A percentile compares a stretch with the other conserved stretches of the same genome.
phyloP scores from a whole-genome alignment of 768 basidiomycete species.

The Tephrocybe sp. region DNA sequence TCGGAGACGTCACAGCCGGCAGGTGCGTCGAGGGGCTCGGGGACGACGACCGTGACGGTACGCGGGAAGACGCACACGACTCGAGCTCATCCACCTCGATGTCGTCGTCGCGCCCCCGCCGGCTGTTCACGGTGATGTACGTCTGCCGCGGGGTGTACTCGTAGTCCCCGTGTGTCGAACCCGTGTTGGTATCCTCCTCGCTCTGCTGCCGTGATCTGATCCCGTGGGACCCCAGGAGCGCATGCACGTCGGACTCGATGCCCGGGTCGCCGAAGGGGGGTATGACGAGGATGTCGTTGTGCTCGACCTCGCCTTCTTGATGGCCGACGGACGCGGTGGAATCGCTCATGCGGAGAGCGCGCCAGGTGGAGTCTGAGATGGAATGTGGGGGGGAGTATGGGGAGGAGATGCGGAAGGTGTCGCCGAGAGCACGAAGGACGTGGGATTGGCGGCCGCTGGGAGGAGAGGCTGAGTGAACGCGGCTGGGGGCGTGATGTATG shows the following conservation, averaged over 20 bases:
- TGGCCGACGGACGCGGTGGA: constrained; percentile 3
- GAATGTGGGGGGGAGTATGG: constrained; percentile 41
- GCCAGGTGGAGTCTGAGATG: constrained; percentile 47
- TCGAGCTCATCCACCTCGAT: constrained; percentile 55
- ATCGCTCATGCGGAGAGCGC: constrained; percentile 31
- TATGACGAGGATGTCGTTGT: constrained; percentile 54
- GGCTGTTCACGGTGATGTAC: constrained; percentile 2
- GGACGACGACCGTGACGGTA: constrained; percentile 37
- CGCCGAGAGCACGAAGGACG: constrained; percentile 52
- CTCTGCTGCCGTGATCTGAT: constrained; percentile 32
- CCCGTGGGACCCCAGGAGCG: constrained; percentile 51
- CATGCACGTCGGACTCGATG: constrained; percentile 58
- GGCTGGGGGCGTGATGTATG: constrained; percentile 2
- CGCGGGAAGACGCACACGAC: constrained; percentile 46
- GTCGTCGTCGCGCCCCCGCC: constrained; percentile 28
- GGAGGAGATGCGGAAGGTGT: constrained; percentile 54
- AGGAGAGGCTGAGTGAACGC: constrained; percentile 2
- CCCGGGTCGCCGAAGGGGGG: constrained; percentile 54
- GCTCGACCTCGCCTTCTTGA: constrained; percentile 24
- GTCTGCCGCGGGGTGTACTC: constrained; percentile 22
- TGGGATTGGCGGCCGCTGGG: constrained; percentile 19
- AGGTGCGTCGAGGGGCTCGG: constrained; percentile 37
- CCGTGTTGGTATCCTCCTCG: constrained; percentile 27
- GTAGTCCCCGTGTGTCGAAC: constrained; percentile 29
- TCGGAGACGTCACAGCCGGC: constrained; percentile 10